Base-by-base conservation (phyloP, 2,329 filamentous ascomycete genomes). In the Diaporthe longicolla region DNA sequence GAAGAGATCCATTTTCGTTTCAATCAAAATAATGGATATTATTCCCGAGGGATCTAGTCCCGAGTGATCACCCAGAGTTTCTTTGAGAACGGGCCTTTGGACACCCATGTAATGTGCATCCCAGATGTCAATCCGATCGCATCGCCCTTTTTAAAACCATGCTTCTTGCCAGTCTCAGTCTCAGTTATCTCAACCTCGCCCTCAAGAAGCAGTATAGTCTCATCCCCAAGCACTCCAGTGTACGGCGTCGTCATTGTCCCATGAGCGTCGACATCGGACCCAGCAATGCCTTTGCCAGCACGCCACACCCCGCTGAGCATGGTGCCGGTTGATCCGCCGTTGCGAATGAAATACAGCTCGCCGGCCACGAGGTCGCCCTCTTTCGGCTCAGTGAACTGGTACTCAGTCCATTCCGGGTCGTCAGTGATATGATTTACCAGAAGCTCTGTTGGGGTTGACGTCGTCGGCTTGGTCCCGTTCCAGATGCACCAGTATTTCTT, bases 401-500 rank as follows among this genome's bases (percentile, higher is more conserved):
- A 59, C 2, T 59, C 35, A 4, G 35, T 26, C 57, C 57, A 59
- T 4, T 59, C 35, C 4, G 57, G n/a, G 35, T 40, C 37, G n/a
- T 59, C 57, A 21, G 11, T 40, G 57, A 59, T 15, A 13, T 59
- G 57, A n/a, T 40, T 59, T 11, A 59, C 15, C n/a, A 7, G 32
- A 24, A 59, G 45, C 9, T 50, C 45, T 24, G 21, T 50, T 24
- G 45, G 45, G 21, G 45, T 8, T 50, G 45, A 50, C 0, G 45
- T 2, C 8, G 45, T 24, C 4, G 48, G 21, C 26, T 13, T 32
- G 37, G 26, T 63, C 9, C 70, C 70, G 29, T 72, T 45, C 55
- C 55, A 72, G 37, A 72, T 72, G 21, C 70, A 72, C 70, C 70
- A 72, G 17, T 32, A 72, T n/a, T 72, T 72, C 70, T 72, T 72